These are phyloP conservation scores for Wickerhamiella musiphila DNA, from an alignment of 805 yeast species.

Conservation along the genomic window DNA sequence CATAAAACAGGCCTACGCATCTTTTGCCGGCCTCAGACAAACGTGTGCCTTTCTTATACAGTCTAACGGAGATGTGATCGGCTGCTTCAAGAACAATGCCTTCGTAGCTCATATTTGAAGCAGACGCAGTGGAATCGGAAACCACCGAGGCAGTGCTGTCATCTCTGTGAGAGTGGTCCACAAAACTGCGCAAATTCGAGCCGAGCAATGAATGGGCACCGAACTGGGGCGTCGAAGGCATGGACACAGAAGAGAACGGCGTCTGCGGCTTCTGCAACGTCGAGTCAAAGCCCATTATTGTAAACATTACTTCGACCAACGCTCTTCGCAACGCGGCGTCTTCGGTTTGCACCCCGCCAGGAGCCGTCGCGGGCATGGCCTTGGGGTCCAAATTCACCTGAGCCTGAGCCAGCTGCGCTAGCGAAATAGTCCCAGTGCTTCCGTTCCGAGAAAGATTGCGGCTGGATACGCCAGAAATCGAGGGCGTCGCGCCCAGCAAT, in stretches of 20 bases:
- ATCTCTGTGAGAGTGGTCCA: neutral
- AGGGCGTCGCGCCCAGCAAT: neutral
- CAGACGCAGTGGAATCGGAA: neutral
- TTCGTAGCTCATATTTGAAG: slow-evolving; percentile 23
- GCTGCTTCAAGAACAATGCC: slow-evolving; percentile 22
- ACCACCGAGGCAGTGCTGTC: neutral
- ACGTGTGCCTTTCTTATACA: slow-evolving; percentile 33
- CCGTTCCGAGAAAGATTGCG: neutral
- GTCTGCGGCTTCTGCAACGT: neutral
- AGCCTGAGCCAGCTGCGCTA: neutral
- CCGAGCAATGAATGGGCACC: neutral
- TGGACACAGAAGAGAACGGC: neutral
- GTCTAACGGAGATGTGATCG: slow-evolving; percentile 38
- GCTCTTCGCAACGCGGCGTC: slow-evolving; percentile 11
- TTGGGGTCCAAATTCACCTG: neutral
- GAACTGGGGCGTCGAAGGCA: neutral
- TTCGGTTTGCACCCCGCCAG: slow-evolving; percentile 3
- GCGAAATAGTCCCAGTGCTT: neutral
- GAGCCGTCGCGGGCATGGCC: neutral
- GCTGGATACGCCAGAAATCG: neutral
- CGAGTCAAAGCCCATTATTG: slow-evolving; percentile 12
- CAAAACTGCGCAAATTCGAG: neutral
- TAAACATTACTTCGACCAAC: slow-evolving; percentile 13
- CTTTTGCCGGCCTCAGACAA: slow-evolving; percentile 47
- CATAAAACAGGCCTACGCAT: slow-evolving; percentile 61